A percentile compares a stretch with the other conserved stretches of the same genome.
Evolutionary conservation across 352 stramenopile species (phyloP).

Genomic region (Pseudoperonospora humuli): DNA sequence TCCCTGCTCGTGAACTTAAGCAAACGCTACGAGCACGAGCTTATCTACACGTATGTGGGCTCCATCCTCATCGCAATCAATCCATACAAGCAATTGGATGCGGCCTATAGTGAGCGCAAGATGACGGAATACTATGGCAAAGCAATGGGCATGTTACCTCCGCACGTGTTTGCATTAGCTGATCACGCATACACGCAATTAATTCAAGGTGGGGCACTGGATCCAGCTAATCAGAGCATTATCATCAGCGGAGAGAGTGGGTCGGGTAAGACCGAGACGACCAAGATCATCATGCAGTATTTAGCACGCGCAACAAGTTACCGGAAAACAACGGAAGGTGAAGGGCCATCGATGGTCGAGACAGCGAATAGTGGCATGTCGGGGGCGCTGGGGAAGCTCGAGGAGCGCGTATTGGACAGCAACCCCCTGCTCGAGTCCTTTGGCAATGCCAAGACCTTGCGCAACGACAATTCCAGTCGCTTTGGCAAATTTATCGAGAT

Average conservation of each 20-base stretch:
- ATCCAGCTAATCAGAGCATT: constrained; percentile 86
- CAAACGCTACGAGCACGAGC: constrained; percentile 86
- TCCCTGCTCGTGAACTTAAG: constrained; percentile 86
- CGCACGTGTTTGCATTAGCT: constrained; percentile 87
- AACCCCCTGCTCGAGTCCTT: constrained; percentile 88
- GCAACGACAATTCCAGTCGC: constrained; percentile 95
- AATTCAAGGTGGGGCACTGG: constrained; percentile 71
- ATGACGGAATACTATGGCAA: constrained; percentile 89
- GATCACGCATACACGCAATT: constrained; percentile 87
- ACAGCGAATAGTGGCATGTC: constrained; percentile 76
- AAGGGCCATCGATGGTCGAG: constrained; percentile 1
- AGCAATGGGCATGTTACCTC: constrained; percentile 67
- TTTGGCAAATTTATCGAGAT: constrained; percentile 99
- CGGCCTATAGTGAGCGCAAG: constrained; percentile 55
- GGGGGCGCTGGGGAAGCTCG: constrained; percentile 80
- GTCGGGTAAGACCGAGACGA: constrained; percentile 88
- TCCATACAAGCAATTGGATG: constrained; percentile 79
- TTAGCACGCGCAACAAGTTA: constrained; percentile 73
- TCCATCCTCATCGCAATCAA: constrained; percentile 90
- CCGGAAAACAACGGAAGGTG: constrained; percentile 31
- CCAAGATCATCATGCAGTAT: constrained; percentile 91
- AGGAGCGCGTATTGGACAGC: constrained; percentile 82
- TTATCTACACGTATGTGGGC: constrained; percentile 93
- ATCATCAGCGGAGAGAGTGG: constrained; percentile 90
- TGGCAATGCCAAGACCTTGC: constrained; percentile 90